Evolutionary conservation across 345 rosid genomes (phyloP), one percentile per base, ranked within the genome.

Genomic region (Trapa incisa): DNA sequence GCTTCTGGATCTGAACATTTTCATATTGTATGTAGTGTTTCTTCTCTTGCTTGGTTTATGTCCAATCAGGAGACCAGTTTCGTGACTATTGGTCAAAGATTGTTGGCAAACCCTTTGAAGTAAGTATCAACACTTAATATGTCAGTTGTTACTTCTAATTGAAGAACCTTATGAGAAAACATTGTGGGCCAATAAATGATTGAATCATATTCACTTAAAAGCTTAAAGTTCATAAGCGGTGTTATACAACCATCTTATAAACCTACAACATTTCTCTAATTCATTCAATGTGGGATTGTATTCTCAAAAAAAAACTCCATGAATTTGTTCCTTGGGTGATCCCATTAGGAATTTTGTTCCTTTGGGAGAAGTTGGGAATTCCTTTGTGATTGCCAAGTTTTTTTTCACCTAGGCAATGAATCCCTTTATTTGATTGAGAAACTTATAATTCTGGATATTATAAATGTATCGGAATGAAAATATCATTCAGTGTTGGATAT

Each of bases 21-120:
- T 36, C 0, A 14, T 42, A n/a, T 67, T 63, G 73, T 42, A 66
- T 79, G 77, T 87, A 95, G 99, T 77, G 99, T 95, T 76, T 95
- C 99, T 47, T 95, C 99, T 69, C 97, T 95, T 62, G 99, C 99
- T 17, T 95, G 99, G 99, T 91, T 95, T 77, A 91, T 95, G 97
- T 95, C 99, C 65, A 91, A 89, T 89, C 99, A 91, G 84, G 99
- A 95, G 80, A 95, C 93, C 22, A 95, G 99, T 78, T 95, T 95
- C 79, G 97, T 91, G 53, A 95, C 99, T 37, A 95, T 95, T 68
- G 97, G 97, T 71, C 99, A 95, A 81, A 84, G 99, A 78, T 76
- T 95, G 62, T 73, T 95, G 73, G 99, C 99, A 72, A 87, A 89
- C 75, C 99, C 99, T 63, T 75, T 95, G 71, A 95, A 79, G 99